Percentiles rank a stretch among this genome's conserved stretches.
phyloP scores from a whole-genome alignment of 1,139 yeast species.

The Kurtzmaniella quercitrusa region DNA sequence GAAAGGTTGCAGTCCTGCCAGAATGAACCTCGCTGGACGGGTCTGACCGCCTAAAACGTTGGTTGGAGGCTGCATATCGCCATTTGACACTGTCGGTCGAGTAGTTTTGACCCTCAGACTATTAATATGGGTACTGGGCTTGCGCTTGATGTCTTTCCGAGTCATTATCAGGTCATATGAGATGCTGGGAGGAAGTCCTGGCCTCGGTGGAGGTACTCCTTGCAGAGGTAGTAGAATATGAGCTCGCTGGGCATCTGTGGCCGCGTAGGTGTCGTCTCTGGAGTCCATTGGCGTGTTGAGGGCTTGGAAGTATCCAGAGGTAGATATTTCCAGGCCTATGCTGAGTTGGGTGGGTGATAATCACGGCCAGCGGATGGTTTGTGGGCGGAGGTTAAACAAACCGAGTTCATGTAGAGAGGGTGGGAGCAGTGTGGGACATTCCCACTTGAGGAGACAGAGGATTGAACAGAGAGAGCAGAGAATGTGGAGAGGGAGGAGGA shows the following conservation, averaged over 20 bases:
- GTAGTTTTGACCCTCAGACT: slow-evolving; percentile 1
- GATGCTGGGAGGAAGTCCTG: not conserved
- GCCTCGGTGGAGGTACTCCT: not conserved
- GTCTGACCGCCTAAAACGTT: not conserved
- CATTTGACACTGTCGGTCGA: not conserved
- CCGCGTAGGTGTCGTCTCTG: not conserved
- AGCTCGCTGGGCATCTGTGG: not conserved
- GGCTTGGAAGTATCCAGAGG: not conserved
- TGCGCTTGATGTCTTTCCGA: slow-evolving; percentile 1
- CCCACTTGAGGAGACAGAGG: not conserved
- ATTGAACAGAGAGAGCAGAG: not conserved
- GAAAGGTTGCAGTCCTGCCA: not conserved
- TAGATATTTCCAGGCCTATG: not conserved
- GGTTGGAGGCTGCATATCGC: not conserved
- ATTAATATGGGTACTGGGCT: slow-evolving; percentile 1
- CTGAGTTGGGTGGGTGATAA: not conserved
- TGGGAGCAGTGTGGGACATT: not conserved
- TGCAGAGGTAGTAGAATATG: slow-evolving; percentile 1
- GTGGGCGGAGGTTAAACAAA: not conserved
- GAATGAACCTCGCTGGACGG: not conserved
- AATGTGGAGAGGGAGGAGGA: not conserved
- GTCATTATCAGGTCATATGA: slow-evolving; percentile 1
- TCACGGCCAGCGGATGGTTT: not conserved
- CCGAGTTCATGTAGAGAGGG: not conserved
- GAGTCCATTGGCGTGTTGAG: not conserved